phyloP scores from a whole-genome alignment of 73 alveolate genomes.

The Paramecium pentaurelia region DNA sequence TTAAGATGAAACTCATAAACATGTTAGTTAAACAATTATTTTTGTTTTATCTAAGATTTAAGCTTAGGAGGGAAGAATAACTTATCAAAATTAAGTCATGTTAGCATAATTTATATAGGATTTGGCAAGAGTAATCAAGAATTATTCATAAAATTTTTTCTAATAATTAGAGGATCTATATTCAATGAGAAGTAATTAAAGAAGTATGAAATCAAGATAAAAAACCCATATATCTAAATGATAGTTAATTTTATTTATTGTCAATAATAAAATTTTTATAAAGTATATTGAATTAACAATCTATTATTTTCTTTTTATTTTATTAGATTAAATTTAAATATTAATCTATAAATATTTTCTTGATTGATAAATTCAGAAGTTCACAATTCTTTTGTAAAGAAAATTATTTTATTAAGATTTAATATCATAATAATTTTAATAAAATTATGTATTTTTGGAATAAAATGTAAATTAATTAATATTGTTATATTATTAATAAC shows the following conservation, averaged over 20 bases:
- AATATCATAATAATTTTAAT: too few relatives aligned
- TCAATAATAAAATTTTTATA: neutral
- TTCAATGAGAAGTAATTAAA: neutral
- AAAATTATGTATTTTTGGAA: too few relatives aligned
- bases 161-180: neutral
- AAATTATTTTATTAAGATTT: too few relatives aligned
- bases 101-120: conserved; percentile 1
- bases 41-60: neutral
- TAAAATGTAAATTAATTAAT: too few relatives aligned
- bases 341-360: neutral
- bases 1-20: neutral
- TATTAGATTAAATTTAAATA: too few relatives aligned
- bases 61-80: neutral
- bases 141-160: neutral
- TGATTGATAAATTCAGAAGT: neutral
- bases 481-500: neutral
- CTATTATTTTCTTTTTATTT: too few relatives aligned
- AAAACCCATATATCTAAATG: neutral
- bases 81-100: neutral
- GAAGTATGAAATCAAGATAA: neutral
- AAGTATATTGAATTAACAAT: too few relatives aligned
- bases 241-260: neutral
- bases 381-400: neutral
- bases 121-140: neutral
- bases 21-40: neutral